Evolutionary conservation across 169 alveolate species (phyloP).

Genomic region (Miamiensis avidus): DNA sequence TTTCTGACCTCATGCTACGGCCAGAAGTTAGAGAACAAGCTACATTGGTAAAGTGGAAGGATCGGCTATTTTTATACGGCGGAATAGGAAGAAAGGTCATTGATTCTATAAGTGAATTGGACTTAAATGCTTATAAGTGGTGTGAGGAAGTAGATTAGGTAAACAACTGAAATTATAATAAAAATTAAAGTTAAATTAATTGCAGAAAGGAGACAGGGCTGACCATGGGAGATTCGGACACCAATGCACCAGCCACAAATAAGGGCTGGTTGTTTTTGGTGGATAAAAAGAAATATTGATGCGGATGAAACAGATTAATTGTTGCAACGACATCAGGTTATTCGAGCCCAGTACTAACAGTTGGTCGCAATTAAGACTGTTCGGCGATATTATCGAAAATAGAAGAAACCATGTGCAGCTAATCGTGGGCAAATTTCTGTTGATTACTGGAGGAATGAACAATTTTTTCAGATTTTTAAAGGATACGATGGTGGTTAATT

Average conservation of each 20-base stretch:
- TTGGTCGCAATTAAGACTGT: slow-evolving; percentile 27
- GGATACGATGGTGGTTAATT: slow-evolving; percentile 30
- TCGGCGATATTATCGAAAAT: slow-evolving; percentile 42
- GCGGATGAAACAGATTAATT: slow-evolving; percentile 30
- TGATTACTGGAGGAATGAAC: slow-evolving; percentile 42
- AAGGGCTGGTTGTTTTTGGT: slow-evolving; percentile 29
- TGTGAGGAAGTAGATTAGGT: slow-evolving; percentile 39
- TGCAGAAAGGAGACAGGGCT: no score
- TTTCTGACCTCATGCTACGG: no score
- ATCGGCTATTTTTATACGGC: slow-evolving; percentile 39
- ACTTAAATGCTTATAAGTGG: slow-evolving; percentile 37
- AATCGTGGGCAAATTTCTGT: slow-evolving; percentile 22
- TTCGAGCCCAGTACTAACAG: slow-evolving; percentile 15
- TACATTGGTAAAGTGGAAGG: no score
- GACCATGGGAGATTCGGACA: neutral
- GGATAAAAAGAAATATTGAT: slow-evolving; percentile 36
- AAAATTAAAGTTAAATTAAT: neutral
- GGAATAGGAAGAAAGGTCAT: slow-evolving; percentile 46
- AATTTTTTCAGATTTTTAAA: slow-evolving; percentile 27
- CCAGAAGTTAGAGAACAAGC: no score
- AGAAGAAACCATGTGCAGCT: slow-evolving; percentile 40
- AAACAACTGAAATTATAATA: slow-evolving; percentile 28
- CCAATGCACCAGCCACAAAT: slow-evolving; percentile 1
- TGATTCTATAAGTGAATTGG: slow-evolving; percentile 18
- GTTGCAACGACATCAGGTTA: slow-evolving; percentile 34